These are phyloP conservation scores for Exophiala mesophila DNA, from an alignment of 2,329 filamentous ascomycete species.

Conservation along the genomic window DNA sequence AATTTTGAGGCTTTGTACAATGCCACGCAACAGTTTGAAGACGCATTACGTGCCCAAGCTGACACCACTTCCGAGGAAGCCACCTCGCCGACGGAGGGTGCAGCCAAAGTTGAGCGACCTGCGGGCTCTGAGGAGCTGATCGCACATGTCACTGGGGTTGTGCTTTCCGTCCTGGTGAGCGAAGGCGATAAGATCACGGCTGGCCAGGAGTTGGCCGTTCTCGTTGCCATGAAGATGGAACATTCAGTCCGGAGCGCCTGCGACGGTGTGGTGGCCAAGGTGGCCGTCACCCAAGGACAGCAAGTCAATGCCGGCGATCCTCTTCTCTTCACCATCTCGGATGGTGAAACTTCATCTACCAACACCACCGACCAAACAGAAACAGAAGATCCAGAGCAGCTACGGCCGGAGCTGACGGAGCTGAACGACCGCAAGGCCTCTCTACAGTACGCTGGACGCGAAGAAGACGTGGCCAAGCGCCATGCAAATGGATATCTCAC, in stretches of 20 bases:
- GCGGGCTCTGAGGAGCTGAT: conserved; percentile 18
- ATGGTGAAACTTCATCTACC: conserved; percentile 16
- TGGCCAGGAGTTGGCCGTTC: conserved; percentile 21
- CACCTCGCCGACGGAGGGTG: conserved; percentile 8
- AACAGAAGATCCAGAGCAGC: conserved; percentile 16
- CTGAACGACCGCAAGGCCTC: conserved; percentile 20
- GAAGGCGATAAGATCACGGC: conserved; percentile 21
- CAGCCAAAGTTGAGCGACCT: conserved; percentile 19
- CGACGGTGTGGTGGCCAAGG: conserved; percentile 19
- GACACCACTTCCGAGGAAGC: conserved; percentile 12
- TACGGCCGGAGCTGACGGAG: conserved; percentile 20
- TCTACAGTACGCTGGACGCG: conserved; percentile 17
- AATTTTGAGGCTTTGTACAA: conserved; percentile 17
- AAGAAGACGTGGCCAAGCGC: conserved; percentile 19
- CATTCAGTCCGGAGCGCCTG: conserved; percentile 19
- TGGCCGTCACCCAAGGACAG: conserved; percentile 20
- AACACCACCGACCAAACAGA: conserved; percentile 13
- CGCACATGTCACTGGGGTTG: conserved; percentile 17
- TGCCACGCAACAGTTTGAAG: conserved; percentile 20
- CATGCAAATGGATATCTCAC: conserved; percentile 21
- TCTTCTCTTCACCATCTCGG: conserved; percentile 17
- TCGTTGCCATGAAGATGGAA: conserved; percentile 22
- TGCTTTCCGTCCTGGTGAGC: conserved; percentile 18
- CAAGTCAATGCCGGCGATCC: conserved; percentile 20
- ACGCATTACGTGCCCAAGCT: conserved; percentile 11